Base-by-base conservation (phyloP, 331 rosid genomes). In the Dryas integrifolia region DNA sequence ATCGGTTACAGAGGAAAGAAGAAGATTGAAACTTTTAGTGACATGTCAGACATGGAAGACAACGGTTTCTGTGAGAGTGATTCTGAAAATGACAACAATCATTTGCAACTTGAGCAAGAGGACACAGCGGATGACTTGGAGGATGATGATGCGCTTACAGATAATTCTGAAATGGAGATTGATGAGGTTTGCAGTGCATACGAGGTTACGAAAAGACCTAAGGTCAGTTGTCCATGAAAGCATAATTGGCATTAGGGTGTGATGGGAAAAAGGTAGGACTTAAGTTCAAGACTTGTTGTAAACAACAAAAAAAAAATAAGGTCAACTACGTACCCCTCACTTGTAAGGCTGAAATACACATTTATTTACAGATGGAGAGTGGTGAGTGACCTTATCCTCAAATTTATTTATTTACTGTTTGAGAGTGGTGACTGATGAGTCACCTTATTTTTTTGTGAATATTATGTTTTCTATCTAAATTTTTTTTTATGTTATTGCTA, bases 1-100 rank as follows among this genome's bases (percentile, higher is more conserved):
- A 77, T 76, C 62, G 98, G 96, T 70, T 89, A 91, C 65, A 82
- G 96, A 79, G 96, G 90, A 70, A 86, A 80, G 90, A 89, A 84
- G 82, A 85, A 84, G 78, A 79, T 88, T 21, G 87, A 81, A 77
- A 70, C 78, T 38, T 79, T 63, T 47, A 84, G 83, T 46, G 95
- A 89, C 63, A n/a, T 52, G 72, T 84, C 87, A 4, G 96, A 92
- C 65, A 77, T 41, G 79, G 98, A 88, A 65, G 88, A 78, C 6
- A 70, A 81, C 48, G 61, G 56, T 58, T 75, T 81, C 62, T 60
- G 67, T 0, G 72, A 50, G 70, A 73, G 77, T 50, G 73, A 72
- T 73, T 83, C 85, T 67, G 90, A 87, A 71, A 65, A 62, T 65
- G 92, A 70, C 71, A 65, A 80, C 18, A 72, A 80, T 80, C 39